Evolutionary conservation across 2,329 filamentous ascomycete species (phyloP).

Genomic region (Tolypocladium ovalisporum): DNA sequence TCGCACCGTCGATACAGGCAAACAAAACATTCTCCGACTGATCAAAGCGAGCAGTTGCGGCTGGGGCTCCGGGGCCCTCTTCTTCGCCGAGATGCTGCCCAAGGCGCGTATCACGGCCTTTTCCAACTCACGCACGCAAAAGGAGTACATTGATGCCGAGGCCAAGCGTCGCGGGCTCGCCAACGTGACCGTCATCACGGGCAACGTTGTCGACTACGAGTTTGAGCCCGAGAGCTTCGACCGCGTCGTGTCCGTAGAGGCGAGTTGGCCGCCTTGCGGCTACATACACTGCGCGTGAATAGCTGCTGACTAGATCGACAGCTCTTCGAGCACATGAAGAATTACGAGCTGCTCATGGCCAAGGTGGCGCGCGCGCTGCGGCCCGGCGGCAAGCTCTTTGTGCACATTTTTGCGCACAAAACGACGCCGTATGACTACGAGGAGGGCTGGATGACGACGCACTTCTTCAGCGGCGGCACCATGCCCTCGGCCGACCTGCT

Average conservation of each 20-base stretch:
- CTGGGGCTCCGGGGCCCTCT: constrained; percentile 56
- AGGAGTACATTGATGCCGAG: constrained; percentile 51
- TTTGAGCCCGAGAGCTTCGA: constrained; percentile 49
- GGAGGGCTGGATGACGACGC: constrained; percentile 61
- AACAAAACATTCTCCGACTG: neutral
- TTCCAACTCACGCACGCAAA: constrained; percentile 60
- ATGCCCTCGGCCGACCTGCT: constrained; percentile 60
- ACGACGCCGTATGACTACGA: constrained; percentile 60
- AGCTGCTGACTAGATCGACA: constrained; percentile 14
- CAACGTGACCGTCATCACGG: constrained; percentile 55
- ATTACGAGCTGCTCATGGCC: constrained; percentile 55
- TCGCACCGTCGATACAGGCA: neutral
- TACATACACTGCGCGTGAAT: too few relatives aligned
- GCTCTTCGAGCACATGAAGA: constrained; percentile 70
- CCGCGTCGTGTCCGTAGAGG: constrained; percentile 55
- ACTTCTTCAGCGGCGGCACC: constrained; percentile 64
- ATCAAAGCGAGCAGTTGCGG: constrained; percentile 40
- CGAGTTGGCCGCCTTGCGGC: neutral
- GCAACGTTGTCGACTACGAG: constrained; percentile 55
- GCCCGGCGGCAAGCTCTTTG: constrained; percentile 54
- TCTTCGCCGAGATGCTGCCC: constrained; percentile 54
- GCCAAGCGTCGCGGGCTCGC: constrained; percentile 43
- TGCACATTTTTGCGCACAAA: constrained; percentile 57
- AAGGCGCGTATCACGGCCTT: constrained; percentile 53
- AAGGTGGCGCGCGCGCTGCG: constrained; percentile 51